Conservation (phyloP, 1,284 basidiomycete species). For the Athelia psychrophila region DNA sequence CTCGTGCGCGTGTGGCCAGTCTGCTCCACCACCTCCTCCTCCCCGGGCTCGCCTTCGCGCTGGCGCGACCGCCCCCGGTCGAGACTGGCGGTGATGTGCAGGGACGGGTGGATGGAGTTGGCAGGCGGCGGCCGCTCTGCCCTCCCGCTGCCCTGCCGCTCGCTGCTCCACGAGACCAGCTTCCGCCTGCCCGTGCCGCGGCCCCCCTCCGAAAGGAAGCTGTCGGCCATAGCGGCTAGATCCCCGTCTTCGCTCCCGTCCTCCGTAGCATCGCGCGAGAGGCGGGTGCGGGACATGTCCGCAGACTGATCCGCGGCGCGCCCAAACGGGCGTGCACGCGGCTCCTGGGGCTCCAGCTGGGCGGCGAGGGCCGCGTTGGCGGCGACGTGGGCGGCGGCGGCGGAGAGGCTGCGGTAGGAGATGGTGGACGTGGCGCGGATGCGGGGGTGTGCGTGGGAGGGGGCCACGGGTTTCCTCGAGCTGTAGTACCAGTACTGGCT, state of each 20-base stretch:
- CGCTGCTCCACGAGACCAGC: constrained; percentile 66
- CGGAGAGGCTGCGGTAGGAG: constrained; percentile 63
- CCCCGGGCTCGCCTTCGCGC: constrained; percentile 28
- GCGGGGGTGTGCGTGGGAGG: constrained; percentile 35
- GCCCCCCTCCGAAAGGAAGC: constrained; percentile 68
- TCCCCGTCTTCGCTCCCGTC: constrained; percentile 47
- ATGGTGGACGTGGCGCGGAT: constrained; percentile 40
- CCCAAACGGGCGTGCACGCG: constrained; percentile 11
- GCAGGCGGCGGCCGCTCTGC: constrained; percentile 29
- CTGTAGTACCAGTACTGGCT: constrained; percentile 79
- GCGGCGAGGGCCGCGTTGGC: constrained; percentile 63
- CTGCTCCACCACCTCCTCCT: constrained; percentile 23
- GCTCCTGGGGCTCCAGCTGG: constrained; percentile 42
- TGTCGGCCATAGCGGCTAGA: constrained; percentile 57
- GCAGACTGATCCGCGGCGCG: constrained; percentile 13
- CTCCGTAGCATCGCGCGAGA: constrained; percentile 11
- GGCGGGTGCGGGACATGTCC: constrained; percentile 14
- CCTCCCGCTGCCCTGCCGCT: constrained; percentile 45
- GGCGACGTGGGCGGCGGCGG: constrained; percentile 65
- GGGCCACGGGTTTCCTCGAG: constrained; percentile 26
- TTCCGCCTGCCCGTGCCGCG: constrained; percentile 39
- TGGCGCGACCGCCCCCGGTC: constrained; percentile 46
- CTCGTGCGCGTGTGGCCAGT: constrained; percentile 28
- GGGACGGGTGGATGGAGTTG: constrained; percentile 26
- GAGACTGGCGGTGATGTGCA: constrained; percentile 28